These are phyloP conservation scores for Cutaneotrichosporon sp. DNA, from an alignment of 1,284 basidiomycete genomes.

Conservation along the genomic window DNA sequence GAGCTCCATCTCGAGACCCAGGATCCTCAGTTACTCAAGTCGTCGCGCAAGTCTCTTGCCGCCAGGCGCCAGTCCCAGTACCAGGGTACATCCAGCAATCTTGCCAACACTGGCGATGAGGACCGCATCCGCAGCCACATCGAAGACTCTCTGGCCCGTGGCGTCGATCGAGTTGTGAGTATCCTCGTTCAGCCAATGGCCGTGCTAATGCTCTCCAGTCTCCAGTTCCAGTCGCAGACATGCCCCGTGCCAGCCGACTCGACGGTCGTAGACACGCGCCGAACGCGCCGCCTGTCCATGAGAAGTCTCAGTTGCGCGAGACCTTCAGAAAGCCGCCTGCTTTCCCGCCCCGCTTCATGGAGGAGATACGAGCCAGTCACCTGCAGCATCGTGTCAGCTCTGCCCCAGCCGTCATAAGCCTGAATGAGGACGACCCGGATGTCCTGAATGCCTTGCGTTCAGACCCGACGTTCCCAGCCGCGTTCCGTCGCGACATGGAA, in stretches of 20 bases:
- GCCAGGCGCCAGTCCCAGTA: too few relatives aligned
- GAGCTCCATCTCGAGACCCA: slow-evolving; percentile 27
- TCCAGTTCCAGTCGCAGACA: slow-evolving; percentile 10
- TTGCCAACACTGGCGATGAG: slow-evolving; percentile 80
- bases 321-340: slow-evolving; percentile 25
- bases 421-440: slow-evolving; percentile 18
- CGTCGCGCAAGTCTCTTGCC: background rate
- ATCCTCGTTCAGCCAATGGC: background rate
- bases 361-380: slow-evolving; percentile 41
- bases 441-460: slow-evolving; percentile 30
- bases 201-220: slow-evolving; percentile 12
- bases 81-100: too few relatives aligned
- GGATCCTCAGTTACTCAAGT: slow-evolving; percentile 3
- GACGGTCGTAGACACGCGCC: slow-evolving; percentile 11
- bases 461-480: background rate
- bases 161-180: slow-evolving; percentile 53
- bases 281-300: slow-evolving; percentile 38
- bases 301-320: slow-evolving; percentile 37
- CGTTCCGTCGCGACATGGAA: background rate
- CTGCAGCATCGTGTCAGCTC: slow-evolving; percentile 34
- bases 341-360: slow-evolving; percentile 43
- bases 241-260: slow-evolving; percentile 12
- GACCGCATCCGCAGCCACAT: slow-evolving; percentile 77
- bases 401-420: slow-evolving; percentile 22
- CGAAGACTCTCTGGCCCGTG: slow-evolving; percentile 69